Conservation (phyloP, 371 early-diverging fungal species). For the Basidiobolus meristosporus region DNA sequence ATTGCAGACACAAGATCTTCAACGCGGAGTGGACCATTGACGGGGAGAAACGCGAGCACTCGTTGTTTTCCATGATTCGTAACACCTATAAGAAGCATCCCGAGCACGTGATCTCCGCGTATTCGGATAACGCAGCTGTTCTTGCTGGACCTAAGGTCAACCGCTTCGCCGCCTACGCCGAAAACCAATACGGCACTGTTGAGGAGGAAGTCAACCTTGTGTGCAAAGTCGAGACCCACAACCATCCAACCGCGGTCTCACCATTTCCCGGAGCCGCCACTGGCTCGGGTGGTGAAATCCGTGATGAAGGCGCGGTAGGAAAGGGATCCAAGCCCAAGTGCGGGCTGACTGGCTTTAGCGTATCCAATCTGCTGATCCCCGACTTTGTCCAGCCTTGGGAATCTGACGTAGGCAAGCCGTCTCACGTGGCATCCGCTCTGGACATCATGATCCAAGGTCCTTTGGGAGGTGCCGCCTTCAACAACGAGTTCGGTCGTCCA, state of each 20-base stretch:
- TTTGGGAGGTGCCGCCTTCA: slow-evolving; percentile 90
- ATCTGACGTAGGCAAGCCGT: slow-evolving; percentile 61
- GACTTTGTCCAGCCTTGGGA: slow-evolving; percentile 88
- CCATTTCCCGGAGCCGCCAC: slow-evolving; percentile 93
- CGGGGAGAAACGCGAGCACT: slow-evolving; percentile 46
- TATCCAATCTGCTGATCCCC: slow-evolving; percentile 81
- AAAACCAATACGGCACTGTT: slow-evolving; percentile 22
- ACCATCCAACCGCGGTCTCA: slow-evolving; percentile 95
- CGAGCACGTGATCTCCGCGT: slow-evolving; percentile 73
- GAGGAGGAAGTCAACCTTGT: slow-evolving; percentile 56
- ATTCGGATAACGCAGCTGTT: slow-evolving; percentile 94
- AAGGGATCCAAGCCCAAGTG: slow-evolving; percentile 86
- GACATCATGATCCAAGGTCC: slow-evolving; percentile 95
- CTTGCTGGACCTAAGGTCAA: slow-evolving; percentile 57
- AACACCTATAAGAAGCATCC: slow-evolving; percentile 76
- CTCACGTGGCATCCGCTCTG: slow-evolving; percentile 73
- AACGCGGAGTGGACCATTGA: slow-evolving; percentile 90
- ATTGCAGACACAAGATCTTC: slow-evolving; percentile 97
- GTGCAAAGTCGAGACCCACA: slow-evolving; percentile 95
- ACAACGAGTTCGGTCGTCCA: slow-evolving; percentile 97
- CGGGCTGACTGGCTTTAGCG: slow-evolving; percentile 84
- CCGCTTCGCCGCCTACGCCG: slow-evolving; percentile 39
- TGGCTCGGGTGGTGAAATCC: slow-evolving; percentile 92
- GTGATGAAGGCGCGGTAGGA: slow-evolving; percentile 95
- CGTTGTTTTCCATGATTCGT: slow-evolving; percentile 85